phyloP scores from a whole-genome alignment of 129 eudicot species.

The Arctium lappa region DNA sequence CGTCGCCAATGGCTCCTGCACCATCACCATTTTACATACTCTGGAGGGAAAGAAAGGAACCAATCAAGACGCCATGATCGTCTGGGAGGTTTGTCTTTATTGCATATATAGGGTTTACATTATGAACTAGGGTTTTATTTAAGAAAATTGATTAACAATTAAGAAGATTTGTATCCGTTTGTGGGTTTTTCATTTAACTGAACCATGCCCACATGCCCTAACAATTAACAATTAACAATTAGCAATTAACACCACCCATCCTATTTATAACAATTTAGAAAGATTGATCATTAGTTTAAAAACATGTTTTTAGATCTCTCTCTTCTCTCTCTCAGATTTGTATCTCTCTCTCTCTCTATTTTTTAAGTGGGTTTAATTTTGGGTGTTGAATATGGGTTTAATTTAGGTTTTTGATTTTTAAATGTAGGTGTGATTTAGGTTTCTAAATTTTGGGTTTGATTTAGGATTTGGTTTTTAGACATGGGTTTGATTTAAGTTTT shows the following conservation, averaged over 20 bases:
- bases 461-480: too few species aligned
- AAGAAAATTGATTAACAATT: not conserved
- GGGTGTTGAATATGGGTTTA: too few species aligned
- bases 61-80: constrained; percentile 84
- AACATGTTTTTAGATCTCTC: not conserved
- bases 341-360: too few species aligned
- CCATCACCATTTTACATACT: constrained; percentile 1
- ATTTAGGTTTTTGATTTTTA: too few species aligned
- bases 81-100: constrained; percentile 63
- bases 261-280: not conserved
- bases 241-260: not conserved
- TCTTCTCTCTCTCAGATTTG: too few species aligned
- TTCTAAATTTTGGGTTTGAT: too few species aligned
- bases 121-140: constrained; percentile 6
- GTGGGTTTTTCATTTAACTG: not conserved
- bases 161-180: not conserved
- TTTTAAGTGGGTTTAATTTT: too few species aligned
- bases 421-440: too few species aligned
- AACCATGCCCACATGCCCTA: too few species aligned
- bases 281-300: not conserved
- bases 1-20: constrained; percentile 3
- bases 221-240: too few species aligned
- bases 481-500: too few species aligned
- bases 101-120: not conserved
- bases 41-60: constrained; percentile 37